These are phyloP conservation scores for Dipodascus geniculatus DNA, from an alignment of 805 yeast genomes.

Conservation along the genomic window DNA sequence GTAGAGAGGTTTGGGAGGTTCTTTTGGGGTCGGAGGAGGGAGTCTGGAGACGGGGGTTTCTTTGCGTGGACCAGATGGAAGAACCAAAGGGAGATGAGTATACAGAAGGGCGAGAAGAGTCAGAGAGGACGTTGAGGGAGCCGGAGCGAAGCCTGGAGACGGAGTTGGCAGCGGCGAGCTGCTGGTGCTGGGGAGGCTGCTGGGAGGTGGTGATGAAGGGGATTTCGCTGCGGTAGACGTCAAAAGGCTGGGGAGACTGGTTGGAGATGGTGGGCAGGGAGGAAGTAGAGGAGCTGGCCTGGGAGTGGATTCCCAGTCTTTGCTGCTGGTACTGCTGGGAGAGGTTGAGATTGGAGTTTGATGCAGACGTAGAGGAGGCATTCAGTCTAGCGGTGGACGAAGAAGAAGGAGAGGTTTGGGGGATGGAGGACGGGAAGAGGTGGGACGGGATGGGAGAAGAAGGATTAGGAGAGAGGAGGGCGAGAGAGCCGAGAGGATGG, in stretches of 20 bases:
- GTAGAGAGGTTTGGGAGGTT: conserved; percentile 1
- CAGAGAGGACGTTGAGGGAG: conserved; percentile 17
- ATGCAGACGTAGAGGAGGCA: conserved; percentile 3
- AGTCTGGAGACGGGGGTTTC: not conserved
- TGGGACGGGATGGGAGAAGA: conserved; percentile 6
- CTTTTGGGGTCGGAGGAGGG: conserved; percentile 6
- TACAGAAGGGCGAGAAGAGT: conserved; percentile 15
- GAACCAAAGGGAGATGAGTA: conserved; percentile 18
- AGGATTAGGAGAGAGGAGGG: conserved; percentile 23
- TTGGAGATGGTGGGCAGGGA: not conserved
- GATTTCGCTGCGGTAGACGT: not conserved
- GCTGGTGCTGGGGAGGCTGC: conserved; percentile 20
- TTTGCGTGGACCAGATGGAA: conserved; percentile 16
- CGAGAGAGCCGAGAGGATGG: conserved; percentile 24
- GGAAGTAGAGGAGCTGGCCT: not conserved
- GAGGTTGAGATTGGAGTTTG: not conserved
- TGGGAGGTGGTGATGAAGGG: not conserved
- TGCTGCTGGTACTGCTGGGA: not conserved
- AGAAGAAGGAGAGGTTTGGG: conserved; percentile 4
- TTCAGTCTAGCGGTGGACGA: conserved; percentile 5
- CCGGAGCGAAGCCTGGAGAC: conserved; percentile 18
- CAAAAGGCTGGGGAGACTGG: not conserved
- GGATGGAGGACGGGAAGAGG: conserved; percentile 7
- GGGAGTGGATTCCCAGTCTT: not conserved
- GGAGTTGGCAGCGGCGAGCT: not conserved